phyloP scores from a whole-genome alignment of 495 filamentous ascomycete genomes.

The Aspergillus hancockii region DNA sequence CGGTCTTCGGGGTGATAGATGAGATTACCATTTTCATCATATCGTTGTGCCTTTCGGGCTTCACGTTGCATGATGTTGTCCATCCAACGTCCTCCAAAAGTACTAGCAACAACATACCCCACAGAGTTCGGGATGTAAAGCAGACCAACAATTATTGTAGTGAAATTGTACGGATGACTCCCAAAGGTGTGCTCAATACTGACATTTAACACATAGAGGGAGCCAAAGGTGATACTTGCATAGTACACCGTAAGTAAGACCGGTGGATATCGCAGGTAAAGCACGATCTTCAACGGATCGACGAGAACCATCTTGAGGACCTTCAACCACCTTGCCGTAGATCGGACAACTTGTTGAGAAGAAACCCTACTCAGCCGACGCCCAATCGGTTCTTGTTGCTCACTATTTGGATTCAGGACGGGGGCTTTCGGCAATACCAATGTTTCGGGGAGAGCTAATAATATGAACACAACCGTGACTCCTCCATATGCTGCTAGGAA shows the following conservation, averaged over 20 bases:
- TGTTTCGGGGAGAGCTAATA: conserved; percentile 74
- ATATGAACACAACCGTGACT: conserved; percentile 58
- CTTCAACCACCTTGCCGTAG: conserved; percentile 53
- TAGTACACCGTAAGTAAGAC: conserved; percentile 81
- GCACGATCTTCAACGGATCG: conserved; percentile 77
- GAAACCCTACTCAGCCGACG: conserved; percentile 56
- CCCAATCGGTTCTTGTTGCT: conserved; percentile 22
- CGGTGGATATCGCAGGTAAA: conserved; percentile 78
- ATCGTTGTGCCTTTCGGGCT: conserved; percentile 68
- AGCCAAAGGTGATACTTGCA: conserved; percentile 77
- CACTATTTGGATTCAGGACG: conserved; percentile 16
- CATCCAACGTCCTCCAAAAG: conserved; percentile 83
- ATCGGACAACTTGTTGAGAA: conserved; percentile 61
- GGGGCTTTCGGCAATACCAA: conserved; percentile 35
- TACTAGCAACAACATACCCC: conserved; percentile 73
- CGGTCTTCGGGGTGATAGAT: conserved; percentile 83
- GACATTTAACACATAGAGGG: conserved; percentile 87
- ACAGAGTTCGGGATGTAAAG: conserved; percentile 80
- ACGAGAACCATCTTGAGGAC: conserved; percentile 67
- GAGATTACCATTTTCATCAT: conserved; percentile 67
- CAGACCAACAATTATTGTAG: conserved; percentile 70
- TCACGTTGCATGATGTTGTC: conserved; percentile 87
- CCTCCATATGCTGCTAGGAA: conserved; percentile 80
- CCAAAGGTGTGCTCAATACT: conserved; percentile 77
- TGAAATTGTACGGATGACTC: conserved; percentile 70